A percentile compares a stretch with the other conserved stretches of the same genome.
Conservation (phyloP, 2,329 filamentous ascomycete species). For the Fusarium pininemorale region DNA sequence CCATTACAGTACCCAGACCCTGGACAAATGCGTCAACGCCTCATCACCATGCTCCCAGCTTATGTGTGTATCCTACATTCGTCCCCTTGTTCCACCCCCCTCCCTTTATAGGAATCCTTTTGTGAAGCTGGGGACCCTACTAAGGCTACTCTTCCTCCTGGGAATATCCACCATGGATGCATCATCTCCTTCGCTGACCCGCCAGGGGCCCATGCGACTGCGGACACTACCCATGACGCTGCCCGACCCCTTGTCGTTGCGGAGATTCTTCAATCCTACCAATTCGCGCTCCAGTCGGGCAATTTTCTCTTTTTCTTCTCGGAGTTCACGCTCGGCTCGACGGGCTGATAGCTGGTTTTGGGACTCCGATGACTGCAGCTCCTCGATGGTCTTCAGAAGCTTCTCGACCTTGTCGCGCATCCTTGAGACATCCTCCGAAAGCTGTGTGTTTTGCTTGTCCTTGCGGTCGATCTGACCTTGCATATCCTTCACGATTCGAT, state of each 20-base stretch:
- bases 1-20: conserved; percentile 23
- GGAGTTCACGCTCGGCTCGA: conserved; percentile 87
- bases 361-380: conserved; percentile 89
- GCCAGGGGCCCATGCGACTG: conserved; percentile 48
- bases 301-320: conserved; percentile 86
- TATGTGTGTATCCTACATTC: conserved; percentile 25
- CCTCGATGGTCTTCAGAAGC: conserved; percentile 89
- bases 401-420: conserved; percentile 92
- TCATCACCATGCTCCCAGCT: conserved; percentile 23
- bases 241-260: conserved; percentile 66
- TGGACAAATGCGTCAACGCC: conserved; percentile 41
- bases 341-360: conserved; percentile 82
- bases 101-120: conserved; percentile 75
- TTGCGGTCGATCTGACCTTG: conserved; percentile 92
- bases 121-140: conserved; percentile 72
- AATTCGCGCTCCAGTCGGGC: conserved; percentile 87
- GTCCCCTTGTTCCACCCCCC: neutral
- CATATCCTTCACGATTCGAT: conserved; percentile 92
- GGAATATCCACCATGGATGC: conserved; percentile 61
- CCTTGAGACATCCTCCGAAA: conserved; percentile 84
- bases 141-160: conserved; percentile 72
- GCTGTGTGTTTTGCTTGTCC: conserved; percentile 83
- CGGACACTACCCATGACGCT: conserved; percentile 59
- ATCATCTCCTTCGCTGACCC: conserved; percentile 53
- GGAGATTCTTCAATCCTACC: conserved; percentile 82